Evolutionary conservation across 495 filamentous ascomycete species (phyloP).

Genomic region (Neurospora pannonica): DNA sequence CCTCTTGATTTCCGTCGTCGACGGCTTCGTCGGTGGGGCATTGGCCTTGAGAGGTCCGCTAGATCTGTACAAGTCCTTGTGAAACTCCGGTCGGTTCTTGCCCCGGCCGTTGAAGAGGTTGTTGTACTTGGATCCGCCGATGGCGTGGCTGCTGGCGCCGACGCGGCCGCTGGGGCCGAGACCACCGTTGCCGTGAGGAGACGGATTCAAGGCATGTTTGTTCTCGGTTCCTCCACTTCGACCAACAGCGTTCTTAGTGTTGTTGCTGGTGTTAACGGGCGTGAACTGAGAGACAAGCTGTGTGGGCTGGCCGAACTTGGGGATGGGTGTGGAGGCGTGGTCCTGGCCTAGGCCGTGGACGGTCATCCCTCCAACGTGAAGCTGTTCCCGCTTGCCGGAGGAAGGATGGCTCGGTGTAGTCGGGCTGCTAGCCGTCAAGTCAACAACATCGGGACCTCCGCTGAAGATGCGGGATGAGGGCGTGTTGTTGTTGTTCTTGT

Average conservation of each 20-base stretch:
- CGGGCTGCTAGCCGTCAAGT: constrained; percentile 17
- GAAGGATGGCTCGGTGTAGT: neutral
- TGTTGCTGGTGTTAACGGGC: constrained; percentile 8
- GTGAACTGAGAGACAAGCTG: constrained; percentile 12
- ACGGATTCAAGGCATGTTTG: neutral
- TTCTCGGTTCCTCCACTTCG: neutral
- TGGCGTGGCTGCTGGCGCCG: constrained; percentile 1
- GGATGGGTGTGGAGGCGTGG: constrained; percentile 12
- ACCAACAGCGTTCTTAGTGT: constrained; percentile 1
- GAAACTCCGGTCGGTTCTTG: constrained; percentile 37
- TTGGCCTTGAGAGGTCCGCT: constrained; percentile 3
- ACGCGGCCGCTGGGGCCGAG: neutral
- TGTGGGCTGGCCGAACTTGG: constrained; percentile 24
- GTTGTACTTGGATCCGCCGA: constrained; percentile 5
- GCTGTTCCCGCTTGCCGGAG: neutral
- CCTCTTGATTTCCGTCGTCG: constrained; percentile 19
- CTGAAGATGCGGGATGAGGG: constrained; percentile 3
- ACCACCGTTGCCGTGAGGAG: neutral
- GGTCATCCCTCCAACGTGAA: neutral
- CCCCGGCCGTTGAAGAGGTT: constrained; percentile 30
- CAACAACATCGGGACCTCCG: constrained; percentile 9
- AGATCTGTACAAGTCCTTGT: constrained; percentile 30
- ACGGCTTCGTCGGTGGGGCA: constrained; percentile 19
- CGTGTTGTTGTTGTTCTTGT: constrained; percentile 2
- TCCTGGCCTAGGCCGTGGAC: constrained; percentile 12